Conservation (phyloP, 2,329 filamentous ascomycete species). For the Colletotrichum higginsianum region DNA sequence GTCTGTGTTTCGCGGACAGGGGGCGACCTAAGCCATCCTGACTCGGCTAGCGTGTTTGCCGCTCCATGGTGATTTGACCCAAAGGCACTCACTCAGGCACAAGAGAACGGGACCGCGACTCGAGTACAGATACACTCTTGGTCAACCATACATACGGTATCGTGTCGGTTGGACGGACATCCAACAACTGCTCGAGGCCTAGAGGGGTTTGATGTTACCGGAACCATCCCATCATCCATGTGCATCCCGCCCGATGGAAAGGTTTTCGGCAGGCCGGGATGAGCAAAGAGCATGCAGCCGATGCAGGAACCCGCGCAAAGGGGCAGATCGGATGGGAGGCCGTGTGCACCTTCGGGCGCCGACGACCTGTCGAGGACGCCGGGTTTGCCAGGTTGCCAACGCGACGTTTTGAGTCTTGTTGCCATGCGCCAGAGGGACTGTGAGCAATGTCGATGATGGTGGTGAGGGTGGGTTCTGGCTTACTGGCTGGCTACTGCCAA, state of each 20-base stretch:
- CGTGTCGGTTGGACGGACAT: no score
- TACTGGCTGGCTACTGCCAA: background rate
- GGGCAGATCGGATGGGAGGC: constrained; percentile 6
- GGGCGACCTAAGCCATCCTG: no score
- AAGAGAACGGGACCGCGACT: no score
- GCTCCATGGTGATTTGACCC: no score
- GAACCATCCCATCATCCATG: no score
- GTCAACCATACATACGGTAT: no score
- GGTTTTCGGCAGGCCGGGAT: constrained; percentile 31
- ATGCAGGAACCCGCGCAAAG: constrained; percentile 35
- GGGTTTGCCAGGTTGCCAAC: constrained; percentile 4
- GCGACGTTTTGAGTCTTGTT: background rate
- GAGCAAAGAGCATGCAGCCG: background rate
- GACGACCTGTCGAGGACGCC: background rate
- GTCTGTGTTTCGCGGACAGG: no score
- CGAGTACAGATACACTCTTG: no score
- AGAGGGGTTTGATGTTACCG: no score
- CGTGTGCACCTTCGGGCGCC: background rate
- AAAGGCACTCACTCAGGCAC: no score
- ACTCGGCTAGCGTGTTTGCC: no score
- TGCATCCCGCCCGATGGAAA: background rate
- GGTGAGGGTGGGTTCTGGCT: background rate
- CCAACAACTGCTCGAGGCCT: no score
- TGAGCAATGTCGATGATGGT: background rate
- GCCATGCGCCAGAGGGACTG: background rate